Evolutionary conservation across 2,329 filamentous ascomycete genomes (phyloP).

Genomic region (Aureobasidium sp.): DNA sequence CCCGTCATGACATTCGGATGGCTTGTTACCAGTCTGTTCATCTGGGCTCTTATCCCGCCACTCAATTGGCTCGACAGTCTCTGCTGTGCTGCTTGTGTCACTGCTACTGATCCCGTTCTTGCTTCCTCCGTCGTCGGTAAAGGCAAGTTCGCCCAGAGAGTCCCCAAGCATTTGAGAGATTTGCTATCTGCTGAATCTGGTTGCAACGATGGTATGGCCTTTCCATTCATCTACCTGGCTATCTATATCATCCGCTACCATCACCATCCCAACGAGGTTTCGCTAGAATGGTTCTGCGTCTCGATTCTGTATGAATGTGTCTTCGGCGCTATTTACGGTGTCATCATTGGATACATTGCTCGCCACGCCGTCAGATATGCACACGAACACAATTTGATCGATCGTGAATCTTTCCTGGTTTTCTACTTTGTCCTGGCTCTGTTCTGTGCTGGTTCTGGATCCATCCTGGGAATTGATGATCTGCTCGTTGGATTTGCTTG

Average conservation of each 20-base stretch:
- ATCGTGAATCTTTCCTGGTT: slow-evolving; percentile 93
- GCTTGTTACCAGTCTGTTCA: slow-evolving; percentile 84
- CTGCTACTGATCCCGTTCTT: slow-evolving; percentile 91
- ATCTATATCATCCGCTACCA: slow-evolving; percentile 83
- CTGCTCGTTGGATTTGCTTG: slow-evolving; percentile 89
- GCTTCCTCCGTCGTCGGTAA: slow-evolving; percentile 98
- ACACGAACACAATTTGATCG: slow-evolving; percentile 77
- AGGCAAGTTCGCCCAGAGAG: slow-evolving; percentile 95
- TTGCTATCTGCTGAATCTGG: slow-evolving; percentile 92
- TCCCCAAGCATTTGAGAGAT: slow-evolving; percentile 95
- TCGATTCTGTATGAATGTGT: slow-evolving; percentile 94
- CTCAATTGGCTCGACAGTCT: slow-evolving; percentile 87
- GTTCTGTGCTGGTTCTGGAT: slow-evolving; percentile 90
- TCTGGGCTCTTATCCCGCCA: slow-evolving; percentile 77
- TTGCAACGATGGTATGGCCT: slow-evolving; percentile 99
- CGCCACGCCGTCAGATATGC: slow-evolving; percentile 85
- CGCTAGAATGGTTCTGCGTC: slow-evolving; percentile 80
- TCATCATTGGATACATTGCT: slow-evolving; percentile 78
- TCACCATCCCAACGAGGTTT: slow-evolving; percentile 59
- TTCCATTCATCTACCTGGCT: slow-evolving; percentile 91
- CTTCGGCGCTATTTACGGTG: slow-evolving; percentile 84
- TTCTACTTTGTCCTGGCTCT: slow-evolving; percentile 97
- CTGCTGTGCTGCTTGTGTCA: slow-evolving; percentile 84
- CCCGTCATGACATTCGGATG: slow-evolving; percentile 98
- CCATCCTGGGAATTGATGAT: slow-evolving; percentile 86